Conservation (phyloP, 495 filamentous ascomycete species). For the Ramalina intermedia region DNA sequence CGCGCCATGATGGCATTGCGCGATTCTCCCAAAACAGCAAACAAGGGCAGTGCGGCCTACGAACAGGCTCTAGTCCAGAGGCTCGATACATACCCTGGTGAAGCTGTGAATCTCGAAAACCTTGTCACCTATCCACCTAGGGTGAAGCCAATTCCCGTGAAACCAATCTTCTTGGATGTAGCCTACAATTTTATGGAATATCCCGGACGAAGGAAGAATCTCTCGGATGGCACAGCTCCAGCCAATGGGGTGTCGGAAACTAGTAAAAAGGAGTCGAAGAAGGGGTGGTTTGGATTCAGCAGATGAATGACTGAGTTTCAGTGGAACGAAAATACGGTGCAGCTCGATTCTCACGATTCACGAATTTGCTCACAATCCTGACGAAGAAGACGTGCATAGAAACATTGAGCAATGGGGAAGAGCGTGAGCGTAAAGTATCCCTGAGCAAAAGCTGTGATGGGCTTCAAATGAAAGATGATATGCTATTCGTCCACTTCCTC, state of each 20-base stretch:
- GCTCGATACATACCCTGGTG: slow-evolving; percentile 56
- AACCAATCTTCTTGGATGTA: slow-evolving; percentile 90
- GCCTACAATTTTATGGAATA: slow-evolving; percentile 98
- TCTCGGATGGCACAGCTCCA: slow-evolving; percentile 10
- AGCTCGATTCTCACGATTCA: neutral
- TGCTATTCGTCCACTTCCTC: slow-evolving; percentile 10
- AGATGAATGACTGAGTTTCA: slow-evolving; percentile 27
- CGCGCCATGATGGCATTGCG: slow-evolving; percentile 72
- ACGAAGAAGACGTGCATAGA: neutral
- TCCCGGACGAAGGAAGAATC: slow-evolving; percentile 39
- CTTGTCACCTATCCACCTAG: slow-evolving; percentile 78
- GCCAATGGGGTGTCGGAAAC: slow-evolving; percentile 17
- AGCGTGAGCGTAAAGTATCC: neutral
- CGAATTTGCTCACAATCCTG: neutral
- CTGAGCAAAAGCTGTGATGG: neutral
- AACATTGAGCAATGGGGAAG: neutral
- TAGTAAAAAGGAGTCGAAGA: slow-evolving; percentile 48
- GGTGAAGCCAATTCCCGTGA: slow-evolving; percentile 73
- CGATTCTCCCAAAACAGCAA: slow-evolving; percentile 24
- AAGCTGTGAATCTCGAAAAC: slow-evolving; percentile 54
- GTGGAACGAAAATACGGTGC: neutral
- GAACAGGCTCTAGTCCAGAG: slow-evolving; percentile 44
- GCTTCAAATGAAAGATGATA: neutral
- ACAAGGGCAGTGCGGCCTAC: slow-evolving; percentile 3
- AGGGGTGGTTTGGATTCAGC: slow-evolving; percentile 85